Evolutionary conservation across 352 stramenopile genomes (phyloP).

Genomic region (Elongisporangium anandrum): DNA sequence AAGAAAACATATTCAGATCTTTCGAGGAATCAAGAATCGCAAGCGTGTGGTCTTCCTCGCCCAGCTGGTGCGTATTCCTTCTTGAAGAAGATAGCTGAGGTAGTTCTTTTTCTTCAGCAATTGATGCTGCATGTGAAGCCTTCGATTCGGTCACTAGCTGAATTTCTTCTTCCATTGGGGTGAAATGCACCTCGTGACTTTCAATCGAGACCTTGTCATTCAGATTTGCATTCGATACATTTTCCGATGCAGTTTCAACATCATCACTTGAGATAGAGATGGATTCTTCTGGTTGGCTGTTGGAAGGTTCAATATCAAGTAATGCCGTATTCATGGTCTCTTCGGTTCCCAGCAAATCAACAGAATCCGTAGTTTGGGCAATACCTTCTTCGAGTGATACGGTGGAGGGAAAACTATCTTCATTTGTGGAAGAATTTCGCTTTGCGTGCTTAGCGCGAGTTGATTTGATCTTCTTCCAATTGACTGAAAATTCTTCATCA

Average conservation of each 20-base stretch:
- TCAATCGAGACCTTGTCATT: background rate
- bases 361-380: background rate
- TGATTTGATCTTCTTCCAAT: conserved; percentile 36
- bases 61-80: background rate
- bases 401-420: background rate
- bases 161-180: background rate
- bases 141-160: background rate
- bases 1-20: conserved; percentile 19
- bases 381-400: background rate
- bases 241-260: background rate
- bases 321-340: background rate
- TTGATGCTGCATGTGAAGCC: background rate
- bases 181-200: background rate
- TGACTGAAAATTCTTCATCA: conserved; percentile 38
- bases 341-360: background rate
- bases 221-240: background rate
- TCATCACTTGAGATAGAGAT: background rate
- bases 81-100: background rate
- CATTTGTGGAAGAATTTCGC: background rate
- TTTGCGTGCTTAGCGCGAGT: background rate
- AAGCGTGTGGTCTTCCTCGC: conserved; percentile 11
- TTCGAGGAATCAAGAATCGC: conserved; percentile 30
- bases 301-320: background rate
- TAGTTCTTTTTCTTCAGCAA: background rate
- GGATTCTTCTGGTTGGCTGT: background rate